Conservation (phyloP, 73 alveolate species). For the Paramecium biaurelia region DNA sequence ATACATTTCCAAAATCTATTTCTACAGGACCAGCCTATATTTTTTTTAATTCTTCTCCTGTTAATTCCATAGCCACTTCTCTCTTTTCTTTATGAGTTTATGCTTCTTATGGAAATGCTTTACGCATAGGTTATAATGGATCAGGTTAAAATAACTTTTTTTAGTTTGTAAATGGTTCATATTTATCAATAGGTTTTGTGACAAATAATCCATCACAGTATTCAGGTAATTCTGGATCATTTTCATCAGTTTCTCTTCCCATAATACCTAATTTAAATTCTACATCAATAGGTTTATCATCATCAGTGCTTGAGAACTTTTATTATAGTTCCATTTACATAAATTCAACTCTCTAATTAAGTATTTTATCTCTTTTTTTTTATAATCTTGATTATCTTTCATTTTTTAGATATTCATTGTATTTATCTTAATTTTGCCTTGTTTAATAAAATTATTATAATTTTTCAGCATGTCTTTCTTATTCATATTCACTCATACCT, state of each 20-base stretch:
- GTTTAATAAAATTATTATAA: conserved; percentile 32
- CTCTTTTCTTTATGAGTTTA: conserved; percentile 52
- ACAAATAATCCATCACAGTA: conserved; percentile 51
- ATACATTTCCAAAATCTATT: conserved; percentile 59
- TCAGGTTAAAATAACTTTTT: conserved; percentile 59
- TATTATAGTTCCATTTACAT: conserved; percentile 32
- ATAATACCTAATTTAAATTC: conserved; percentile 56
- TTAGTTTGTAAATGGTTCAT: conserved; percentile 54
- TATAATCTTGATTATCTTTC: conserved; percentile 55
- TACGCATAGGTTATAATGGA: conserved; percentile 29
- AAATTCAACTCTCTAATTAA: conserved; percentile 22
- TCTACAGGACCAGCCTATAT: conserved; percentile 58
- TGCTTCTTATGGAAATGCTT: conserved; percentile 49
- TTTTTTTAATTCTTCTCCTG: conserved; percentile 56
- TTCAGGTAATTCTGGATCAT: conserved; percentile 16
- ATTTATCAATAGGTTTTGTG: conserved; percentile 59
- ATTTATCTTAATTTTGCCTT: conserved; percentile 17
- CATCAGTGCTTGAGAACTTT: neutral
- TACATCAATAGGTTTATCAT: conserved; percentile 58
- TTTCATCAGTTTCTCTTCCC: conserved; percentile 23
- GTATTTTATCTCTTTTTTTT: conserved; percentile 52
- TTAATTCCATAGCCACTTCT: conserved; percentile 55
- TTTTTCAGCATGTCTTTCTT: conserved; percentile 46
- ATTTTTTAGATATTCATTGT: conserved; percentile 22
- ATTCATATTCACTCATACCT: conserved; percentile 38